Base-by-base conservation (phyloP, 2,329 filamentous ascomycete genomes). In the Colletotrichum godetiae region DNA sequence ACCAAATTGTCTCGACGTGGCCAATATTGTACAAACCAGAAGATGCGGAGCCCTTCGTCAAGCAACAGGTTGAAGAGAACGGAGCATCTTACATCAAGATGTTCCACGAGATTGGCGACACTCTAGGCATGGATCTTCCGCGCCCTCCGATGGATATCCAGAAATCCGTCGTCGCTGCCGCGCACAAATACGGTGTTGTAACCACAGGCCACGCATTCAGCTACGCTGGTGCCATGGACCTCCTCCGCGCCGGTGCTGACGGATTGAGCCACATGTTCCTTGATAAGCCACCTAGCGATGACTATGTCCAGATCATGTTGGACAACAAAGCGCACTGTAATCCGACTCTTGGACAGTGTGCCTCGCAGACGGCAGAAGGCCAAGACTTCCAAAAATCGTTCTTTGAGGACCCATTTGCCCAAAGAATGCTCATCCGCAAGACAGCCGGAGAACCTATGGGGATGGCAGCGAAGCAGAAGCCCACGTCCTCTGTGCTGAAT, bases 51-150 rank as follows among this genome's bases (percentile, higher is more conserved):
- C 76, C 81, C 19, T 88, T 84, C 71, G 78, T 88, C 2, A 78
- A 82, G 13, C 81, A 83, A 73, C 81, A 82, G 2, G 42, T 62
- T 15, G 31, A 68, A 27, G 55, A 67, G 29, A 37, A 33, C 5
- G 84, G 87, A 67, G 84, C 83, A 1, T 83, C 87, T 71, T 88
- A 87, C 78, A 86, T 88, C 76, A 88, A 88, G 75, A 77, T 88
- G 60, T 86, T 88, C 82, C 85, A 88, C 74, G 87, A 88, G 74
- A 82, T 80, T 64, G 87, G 87, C 3, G 80, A 76, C 8, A 77
- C 80, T 10, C 79, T 88, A 77, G 82, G 82, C 2, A 68, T 78
- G 33, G 72, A 80, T 8, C 80, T 86, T 22, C 74, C 76, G 5
- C 79, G 84, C 42, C 86, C 86, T 0, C 80, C 82, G 0, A 68